Evolutionary conservation across 2,329 filamentous ascomycete genomes (phyloP).

Genomic region (Aspergillus persii): DNA sequence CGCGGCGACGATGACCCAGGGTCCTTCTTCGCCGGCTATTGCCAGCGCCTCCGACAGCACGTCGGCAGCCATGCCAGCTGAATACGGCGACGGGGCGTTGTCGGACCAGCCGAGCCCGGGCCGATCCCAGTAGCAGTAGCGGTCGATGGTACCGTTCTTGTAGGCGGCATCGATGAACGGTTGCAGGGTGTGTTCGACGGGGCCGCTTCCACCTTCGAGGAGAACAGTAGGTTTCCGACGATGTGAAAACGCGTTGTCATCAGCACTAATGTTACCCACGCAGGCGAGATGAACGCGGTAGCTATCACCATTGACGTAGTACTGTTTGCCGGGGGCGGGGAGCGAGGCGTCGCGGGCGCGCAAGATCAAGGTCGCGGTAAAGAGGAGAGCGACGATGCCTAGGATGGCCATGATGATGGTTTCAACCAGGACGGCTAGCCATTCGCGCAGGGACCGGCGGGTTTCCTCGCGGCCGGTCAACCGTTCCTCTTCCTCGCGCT

Average conservation of each 20-base stretch:
- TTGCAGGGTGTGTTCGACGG: constrained; percentile 76
- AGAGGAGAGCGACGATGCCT: constrained; percentile 66
- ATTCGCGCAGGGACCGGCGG: constrained; percentile 76
- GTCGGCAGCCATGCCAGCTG: constrained; percentile 88
- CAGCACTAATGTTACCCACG: constrained; percentile 61
- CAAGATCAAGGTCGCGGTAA: constrained; percentile 76
- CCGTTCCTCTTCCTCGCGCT: constrained; percentile 86
- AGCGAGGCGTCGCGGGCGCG: constrained; percentile 77
- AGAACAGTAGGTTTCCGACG: constrained; percentile 66
- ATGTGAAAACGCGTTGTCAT: constrained; percentile 34
- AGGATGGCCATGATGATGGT: constrained; percentile 70
- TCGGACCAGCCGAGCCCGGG: constrained; percentile 87
- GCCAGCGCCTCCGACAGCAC: constrained; percentile 83
- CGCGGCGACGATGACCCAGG: constrained; percentile 83
- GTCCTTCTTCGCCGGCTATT: constrained; percentile 75
- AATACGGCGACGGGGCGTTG: constrained; percentile 89
- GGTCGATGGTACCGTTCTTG: constrained; percentile 74
- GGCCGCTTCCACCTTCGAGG: constrained; percentile 77
- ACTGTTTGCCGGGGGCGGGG: constrained; percentile 68
- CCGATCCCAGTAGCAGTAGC: constrained; percentile 95
- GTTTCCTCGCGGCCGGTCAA: constrained; percentile 87
- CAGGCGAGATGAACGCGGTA: constrained; percentile 88
- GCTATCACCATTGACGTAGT: constrained; percentile 77
- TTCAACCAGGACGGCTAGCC: constrained; percentile 74
- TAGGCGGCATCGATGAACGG: constrained; percentile 74